These are phyloP conservation scores for Sicyos baderoa DNA, from an alignment of 306 rosid species.

Conservation along the genomic window DNA sequence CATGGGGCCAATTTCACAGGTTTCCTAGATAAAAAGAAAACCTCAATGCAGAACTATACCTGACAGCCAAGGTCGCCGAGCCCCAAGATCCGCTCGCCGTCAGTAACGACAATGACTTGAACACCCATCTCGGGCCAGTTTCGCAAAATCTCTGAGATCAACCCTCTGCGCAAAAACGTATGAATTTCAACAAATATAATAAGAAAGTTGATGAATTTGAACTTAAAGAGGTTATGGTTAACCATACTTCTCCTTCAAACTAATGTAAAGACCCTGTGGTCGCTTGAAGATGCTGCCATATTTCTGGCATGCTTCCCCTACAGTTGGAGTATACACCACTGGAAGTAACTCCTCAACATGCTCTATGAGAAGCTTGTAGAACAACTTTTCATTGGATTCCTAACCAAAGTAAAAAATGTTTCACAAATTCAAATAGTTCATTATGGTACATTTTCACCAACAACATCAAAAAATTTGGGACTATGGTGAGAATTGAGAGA, in stretches of 20 bases:
- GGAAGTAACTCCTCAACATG: conserved; percentile 95
- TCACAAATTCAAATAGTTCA: neutral
- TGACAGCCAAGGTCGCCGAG: conserved; percentile 97
- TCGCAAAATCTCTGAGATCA: conserved; percentile 76
- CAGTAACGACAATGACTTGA: conserved; percentile 96
- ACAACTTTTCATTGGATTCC: conserved; percentile 79
- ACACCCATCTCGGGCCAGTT: conserved; percentile 93
- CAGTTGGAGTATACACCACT: conserved; percentile 90
- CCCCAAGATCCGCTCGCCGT: conserved; percentile 89
- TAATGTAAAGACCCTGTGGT: conserved; percentile 89
- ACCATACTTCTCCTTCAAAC: conserved; percentile 87
- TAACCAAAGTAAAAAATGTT: conserved; percentile 16
- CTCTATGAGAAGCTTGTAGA: conserved; percentile 72
- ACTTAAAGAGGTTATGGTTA: neutral
- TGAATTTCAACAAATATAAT: neutral
- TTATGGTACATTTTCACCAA: neutral
- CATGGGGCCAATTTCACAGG: too few species aligned
- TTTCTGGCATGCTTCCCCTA: conserved; percentile 98
- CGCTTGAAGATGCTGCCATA: too few species aligned
- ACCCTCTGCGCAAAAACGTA: conserved; percentile 47
- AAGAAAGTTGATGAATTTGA: neutral
- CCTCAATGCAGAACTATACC: conserved; percentile 33
- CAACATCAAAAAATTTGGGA: too few species aligned
- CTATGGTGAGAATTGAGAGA: too few species aligned
- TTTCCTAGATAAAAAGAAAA: too few species aligned